phyloP scores from a whole-genome alignment of 352 stramenopile species.

The Plasmopara muralis region DNA sequence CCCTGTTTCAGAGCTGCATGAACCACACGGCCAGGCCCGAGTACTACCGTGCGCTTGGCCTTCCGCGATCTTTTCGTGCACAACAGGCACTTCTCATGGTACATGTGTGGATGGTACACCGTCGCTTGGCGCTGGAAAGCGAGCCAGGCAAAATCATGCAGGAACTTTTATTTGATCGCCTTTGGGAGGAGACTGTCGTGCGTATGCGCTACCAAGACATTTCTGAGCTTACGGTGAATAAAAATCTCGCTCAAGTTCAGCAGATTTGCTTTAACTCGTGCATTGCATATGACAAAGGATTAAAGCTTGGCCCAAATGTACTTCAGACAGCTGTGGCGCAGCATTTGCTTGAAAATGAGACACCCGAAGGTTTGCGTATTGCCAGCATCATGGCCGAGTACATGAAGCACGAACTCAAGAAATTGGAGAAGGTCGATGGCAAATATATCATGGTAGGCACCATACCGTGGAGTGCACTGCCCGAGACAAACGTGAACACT shows the following conservation, averaged over 20 bases:
- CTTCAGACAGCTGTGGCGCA: slow-evolving; percentile 62
- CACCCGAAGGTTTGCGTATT: slow-evolving; percentile 42
- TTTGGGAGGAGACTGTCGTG: slow-evolving; percentile 93
- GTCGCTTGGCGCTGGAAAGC: slow-evolving; percentile 82
- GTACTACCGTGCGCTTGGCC: slow-evolving; percentile 61
- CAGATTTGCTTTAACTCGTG: slow-evolving; percentile 93
- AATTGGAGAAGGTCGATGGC: slow-evolving; percentile 61
- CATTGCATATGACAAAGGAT: slow-evolving; percentile 90
- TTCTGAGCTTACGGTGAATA: slow-evolving; percentile 94
- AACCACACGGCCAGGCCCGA: slow-evolving; percentile 69
- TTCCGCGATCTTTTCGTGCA: slow-evolving; percentile 83
- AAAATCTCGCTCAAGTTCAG: slow-evolving; percentile 94
- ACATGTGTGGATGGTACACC: slow-evolving; percentile 96
- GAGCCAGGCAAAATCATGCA: slow-evolving; percentile 82
- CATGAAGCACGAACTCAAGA: slow-evolving; percentile 79
- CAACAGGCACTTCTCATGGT: slow-evolving; percentile 91
- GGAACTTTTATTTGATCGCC: slow-evolving; percentile 94
- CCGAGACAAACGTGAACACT: slow-evolving; percentile 22
- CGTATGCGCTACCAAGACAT: slow-evolving; percentile 91
- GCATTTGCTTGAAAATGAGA: slow-evolving; percentile 72
- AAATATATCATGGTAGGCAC: slow-evolving; percentile 68
- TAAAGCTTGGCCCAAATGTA: slow-evolving; percentile 49
- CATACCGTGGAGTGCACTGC: slow-evolving; percentile 58
- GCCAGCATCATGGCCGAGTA: slow-evolving; percentile 58
- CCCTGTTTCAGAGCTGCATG: slow-evolving; percentile 80